These are phyloP conservation scores for Ganoderma boninense DNA, from an alignment of 1,284 basidiomycete genomes.

Conservation along the genomic window DNA sequence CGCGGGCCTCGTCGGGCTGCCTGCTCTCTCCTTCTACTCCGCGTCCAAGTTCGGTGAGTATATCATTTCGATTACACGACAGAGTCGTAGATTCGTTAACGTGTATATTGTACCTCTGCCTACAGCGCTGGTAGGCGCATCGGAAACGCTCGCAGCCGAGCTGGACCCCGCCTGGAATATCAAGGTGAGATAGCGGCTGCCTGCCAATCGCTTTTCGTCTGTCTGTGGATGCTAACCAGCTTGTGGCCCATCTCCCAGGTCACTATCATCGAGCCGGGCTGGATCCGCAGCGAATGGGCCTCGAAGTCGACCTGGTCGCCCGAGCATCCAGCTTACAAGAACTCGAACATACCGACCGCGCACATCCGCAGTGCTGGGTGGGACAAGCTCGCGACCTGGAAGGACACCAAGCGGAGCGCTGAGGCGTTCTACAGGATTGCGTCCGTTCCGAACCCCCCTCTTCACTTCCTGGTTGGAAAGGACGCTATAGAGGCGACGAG, in stretches of 20 bases:
- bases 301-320: background rate
- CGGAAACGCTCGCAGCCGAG: constrained; percentile 43
- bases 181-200: constrained; percentile 36
- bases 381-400: constrained; percentile 4
- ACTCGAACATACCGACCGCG: background rate
- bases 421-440: constrained; percentile 19
- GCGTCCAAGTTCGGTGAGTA: background rate
- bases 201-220: too few relatives aligned
- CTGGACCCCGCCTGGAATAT: constrained; percentile 51
- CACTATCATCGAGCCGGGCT: constrained; percentile 9
- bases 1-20: background rate
- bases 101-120: too few relatives aligned
- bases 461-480: constrained; percentile 25
- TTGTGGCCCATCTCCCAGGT: constrained; percentile 5
- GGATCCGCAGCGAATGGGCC: constrained; percentile 1
- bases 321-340: constrained; percentile 16
- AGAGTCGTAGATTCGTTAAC: background rate
- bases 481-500: background rate
- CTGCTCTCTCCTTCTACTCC: background rate
- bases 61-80: too few relatives aligned
- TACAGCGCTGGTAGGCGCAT: constrained; percentile 22
- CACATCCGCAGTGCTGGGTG: background rate
- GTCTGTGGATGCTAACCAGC: background rate
- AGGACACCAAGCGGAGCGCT: constrained; percentile 14
- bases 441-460: constrained; percentile 16